phyloP scores from a whole-genome alignment of 2,329 filamentous ascomycete genomes.

The Aspergillus thermomutatus region DNA sequence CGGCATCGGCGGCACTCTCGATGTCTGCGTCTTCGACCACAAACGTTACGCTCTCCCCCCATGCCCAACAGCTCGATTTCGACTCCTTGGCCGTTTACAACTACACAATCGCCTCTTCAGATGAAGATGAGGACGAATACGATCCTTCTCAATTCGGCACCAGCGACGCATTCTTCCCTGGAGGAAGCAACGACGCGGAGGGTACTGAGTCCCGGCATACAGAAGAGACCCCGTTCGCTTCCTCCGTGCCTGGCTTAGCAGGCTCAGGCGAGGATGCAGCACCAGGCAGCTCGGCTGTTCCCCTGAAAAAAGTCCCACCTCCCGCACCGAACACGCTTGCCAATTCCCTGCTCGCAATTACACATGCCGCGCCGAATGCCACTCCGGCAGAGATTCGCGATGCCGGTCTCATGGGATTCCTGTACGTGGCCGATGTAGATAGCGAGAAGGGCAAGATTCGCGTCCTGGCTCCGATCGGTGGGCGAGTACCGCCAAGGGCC shows the following conservation, averaged over 20 bases:
- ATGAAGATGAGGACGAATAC: constrained; percentile 50
- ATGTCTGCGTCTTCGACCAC: constrained; percentile 38
- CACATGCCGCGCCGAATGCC: constrained; percentile 70
- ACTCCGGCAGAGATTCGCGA: constrained; percentile 70
- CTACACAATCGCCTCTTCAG: constrained; percentile 56
- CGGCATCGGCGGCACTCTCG: constrained; percentile 33
- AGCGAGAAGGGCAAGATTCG: constrained; percentile 76
- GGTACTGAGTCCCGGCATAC: constrained; percentile 9
- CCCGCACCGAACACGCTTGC: constrained; percentile 60
- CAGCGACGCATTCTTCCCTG: constrained; percentile 35
- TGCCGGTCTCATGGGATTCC: constrained; percentile 83
- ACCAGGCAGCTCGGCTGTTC: constrained; percentile 22
- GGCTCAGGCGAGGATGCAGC: constrained; percentile 15
- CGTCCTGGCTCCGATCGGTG: constrained; percentile 78
- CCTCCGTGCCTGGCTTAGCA: constrained; percentile 22
- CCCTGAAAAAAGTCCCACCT: constrained; percentile 61
- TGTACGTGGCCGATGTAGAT: constrained; percentile 90
- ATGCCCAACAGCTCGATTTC: constrained; percentile 81
- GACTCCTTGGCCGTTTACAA: constrained; percentile 70
- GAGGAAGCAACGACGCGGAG: constrained; percentile 27
- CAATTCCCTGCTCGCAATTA: constrained; percentile 80
- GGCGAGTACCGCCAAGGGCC: constrained; percentile 73
- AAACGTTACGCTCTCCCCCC: constrained; percentile 74
- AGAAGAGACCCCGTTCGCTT: constrained; percentile 17
- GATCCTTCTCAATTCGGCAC: constrained; percentile 32